Conservation (phyloP, 2,329 filamentous ascomycete genomes). For the Biscogniauxia mediterranea region DNA sequence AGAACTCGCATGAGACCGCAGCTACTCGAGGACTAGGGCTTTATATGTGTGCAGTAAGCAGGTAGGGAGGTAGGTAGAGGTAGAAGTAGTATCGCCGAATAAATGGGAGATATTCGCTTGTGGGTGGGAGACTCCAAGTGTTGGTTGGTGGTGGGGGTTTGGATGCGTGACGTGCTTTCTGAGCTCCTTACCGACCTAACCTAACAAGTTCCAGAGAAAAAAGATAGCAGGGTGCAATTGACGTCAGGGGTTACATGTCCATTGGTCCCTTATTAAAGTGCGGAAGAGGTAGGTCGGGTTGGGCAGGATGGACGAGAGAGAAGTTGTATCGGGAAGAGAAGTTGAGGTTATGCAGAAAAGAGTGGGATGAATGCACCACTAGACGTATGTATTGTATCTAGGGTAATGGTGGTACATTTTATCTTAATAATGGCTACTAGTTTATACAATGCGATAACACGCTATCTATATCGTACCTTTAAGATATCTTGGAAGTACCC, state of each 20-base stretch:
- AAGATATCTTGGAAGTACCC: too few relatives aligned
- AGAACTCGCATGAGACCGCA: conserved; percentile 21
- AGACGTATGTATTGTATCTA: too few relatives aligned
- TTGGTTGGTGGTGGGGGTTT: background rate
- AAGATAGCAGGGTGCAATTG: background rate
- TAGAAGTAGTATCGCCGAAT: background rate
- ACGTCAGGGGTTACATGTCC: background rate
- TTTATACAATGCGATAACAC: too few relatives aligned
- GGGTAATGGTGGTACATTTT: too few relatives aligned
- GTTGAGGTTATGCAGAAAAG: background rate
- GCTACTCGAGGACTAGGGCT: background rate
- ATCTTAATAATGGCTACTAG: too few relatives aligned
- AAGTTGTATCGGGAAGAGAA: background rate
- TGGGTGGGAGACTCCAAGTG: background rate
- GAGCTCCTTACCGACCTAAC: background rate
- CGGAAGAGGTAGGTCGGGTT: background rate
- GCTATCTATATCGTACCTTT: too few relatives aligned
- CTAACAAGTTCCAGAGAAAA: background rate
- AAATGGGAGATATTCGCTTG: background rate
- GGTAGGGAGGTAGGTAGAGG: too few relatives aligned
- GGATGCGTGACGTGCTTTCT: background rate
- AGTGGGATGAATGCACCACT: too few relatives aligned
- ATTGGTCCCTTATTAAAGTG: background rate
- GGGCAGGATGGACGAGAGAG: background rate
- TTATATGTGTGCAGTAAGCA: background rate